phyloP scores from a whole-genome alignment of 139 green algal genomes.

The Coelastrella sp. region DNA sequence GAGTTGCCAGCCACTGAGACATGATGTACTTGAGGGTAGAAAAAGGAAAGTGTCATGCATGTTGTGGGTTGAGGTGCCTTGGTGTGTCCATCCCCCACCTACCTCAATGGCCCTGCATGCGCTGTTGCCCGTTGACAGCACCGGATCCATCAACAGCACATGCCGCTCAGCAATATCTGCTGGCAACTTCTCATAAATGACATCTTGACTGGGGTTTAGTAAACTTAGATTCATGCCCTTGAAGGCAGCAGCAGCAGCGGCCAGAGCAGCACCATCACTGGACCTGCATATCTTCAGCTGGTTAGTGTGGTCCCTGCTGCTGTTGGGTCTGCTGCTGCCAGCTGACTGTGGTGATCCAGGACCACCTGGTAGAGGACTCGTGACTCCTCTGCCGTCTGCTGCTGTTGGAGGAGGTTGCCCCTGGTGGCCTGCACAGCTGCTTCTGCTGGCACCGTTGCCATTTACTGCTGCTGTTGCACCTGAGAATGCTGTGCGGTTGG shows the following conservation, averaged over 20 bases:
- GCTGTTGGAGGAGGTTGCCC: background rate
- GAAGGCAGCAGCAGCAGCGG: slow-evolving; percentile 15
- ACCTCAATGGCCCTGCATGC: slow-evolving; percentile 80
- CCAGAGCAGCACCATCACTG: background rate
- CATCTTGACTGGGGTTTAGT: slow-evolving; percentile 22
- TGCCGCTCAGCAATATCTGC: slow-evolving; percentile 92
- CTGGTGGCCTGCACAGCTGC: background rate
- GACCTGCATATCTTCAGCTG: background rate
- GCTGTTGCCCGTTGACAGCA: slow-evolving; percentile 89
- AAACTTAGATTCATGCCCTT: background rate
- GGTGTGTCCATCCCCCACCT: background rate
- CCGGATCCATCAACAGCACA: slow-evolving; percentile 96
- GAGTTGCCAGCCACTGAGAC: background rate
- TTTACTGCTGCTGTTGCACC: background rate
- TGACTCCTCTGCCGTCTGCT: background rate
- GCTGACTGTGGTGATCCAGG: background rate
- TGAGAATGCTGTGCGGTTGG: background rate
- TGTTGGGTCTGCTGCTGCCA: slow-evolving; percentile 13
- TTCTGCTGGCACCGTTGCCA: slow-evolving; percentile 1
- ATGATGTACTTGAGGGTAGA: background rate
- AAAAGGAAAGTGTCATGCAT: no score
- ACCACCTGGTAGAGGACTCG: background rate
- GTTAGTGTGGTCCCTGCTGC: background rate
- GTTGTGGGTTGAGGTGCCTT: no score
- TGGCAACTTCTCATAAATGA: slow-evolving; percentile 98